A percentile compares a stretch with the other conserved stretches of the same genome.
Conservation (phyloP, 192 early-diverging fungal genomes). For the Rhizophagus prolifer region DNA sequence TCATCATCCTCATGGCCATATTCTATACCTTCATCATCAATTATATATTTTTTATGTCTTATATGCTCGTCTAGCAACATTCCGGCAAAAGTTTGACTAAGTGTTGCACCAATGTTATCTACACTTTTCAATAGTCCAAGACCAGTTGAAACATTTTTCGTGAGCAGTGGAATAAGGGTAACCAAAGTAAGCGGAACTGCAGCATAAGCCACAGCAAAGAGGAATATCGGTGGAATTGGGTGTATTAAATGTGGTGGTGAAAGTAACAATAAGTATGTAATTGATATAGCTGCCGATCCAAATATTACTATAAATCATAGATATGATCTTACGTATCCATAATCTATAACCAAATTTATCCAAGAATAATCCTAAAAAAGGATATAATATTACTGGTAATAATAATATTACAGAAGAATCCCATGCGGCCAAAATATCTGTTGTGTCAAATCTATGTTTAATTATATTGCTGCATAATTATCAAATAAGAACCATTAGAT, state of each 20-base stretch:
- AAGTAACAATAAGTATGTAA: conserved; percentile 16
- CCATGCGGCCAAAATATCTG: conserved; percentile 63
- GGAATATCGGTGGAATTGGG: conserved; percentile 42
- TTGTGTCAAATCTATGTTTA: conserved; percentile 63
- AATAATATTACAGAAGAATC: conserved; percentile 67
- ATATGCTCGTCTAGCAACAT: conserved; percentile 38
- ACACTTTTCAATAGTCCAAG: conserved; percentile 41
- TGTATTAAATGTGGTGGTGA: conserved; percentile 30
- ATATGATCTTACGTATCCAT: conserved; percentile 38
- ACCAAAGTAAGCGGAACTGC: conserved; percentile 42
- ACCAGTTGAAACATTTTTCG: conserved; percentile 46
- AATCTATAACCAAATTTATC: conserved; percentile 66
- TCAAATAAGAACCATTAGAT: too few relatives aligned
- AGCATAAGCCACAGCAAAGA: conserved; percentile 41
- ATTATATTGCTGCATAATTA: conserved; percentile 59
- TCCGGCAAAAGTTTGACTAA: conserved; percentile 41
- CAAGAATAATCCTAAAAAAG: conserved; percentile 69
- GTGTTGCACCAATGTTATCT: conserved; percentile 47
- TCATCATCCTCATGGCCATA: conserved; percentile 22
- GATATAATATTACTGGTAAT: conserved; percentile 67
- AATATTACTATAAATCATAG: background rate
- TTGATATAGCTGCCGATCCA: conserved; percentile 2
- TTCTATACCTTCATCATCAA: conserved; percentile 16
- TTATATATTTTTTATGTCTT: background rate
- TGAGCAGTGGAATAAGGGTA: conserved; percentile 42